These are phyloP conservation scores for Pichia norvegensis DNA, from an alignment of 1,139 yeast species.

Conservation along the genomic window DNA sequence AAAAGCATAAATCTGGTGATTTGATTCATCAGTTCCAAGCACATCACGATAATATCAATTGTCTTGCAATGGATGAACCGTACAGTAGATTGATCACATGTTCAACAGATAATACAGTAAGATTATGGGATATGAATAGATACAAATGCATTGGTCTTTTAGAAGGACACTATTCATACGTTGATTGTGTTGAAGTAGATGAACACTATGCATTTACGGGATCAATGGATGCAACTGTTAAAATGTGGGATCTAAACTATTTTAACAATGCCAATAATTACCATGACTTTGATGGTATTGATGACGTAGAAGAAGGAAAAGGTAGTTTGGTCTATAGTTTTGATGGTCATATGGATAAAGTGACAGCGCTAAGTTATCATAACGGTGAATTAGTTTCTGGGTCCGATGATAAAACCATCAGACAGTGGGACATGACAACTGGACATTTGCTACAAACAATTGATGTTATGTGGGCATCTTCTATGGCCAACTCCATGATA, in stretches of 20 bases:
- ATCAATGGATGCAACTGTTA: constrained; percentile 52
- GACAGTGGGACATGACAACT: constrained; percentile 72
- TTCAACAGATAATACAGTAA: constrained; percentile 68
- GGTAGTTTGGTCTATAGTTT: constrained; percentile 35
- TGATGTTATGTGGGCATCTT: constrained; percentile 52
- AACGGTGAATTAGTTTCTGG: constrained; percentile 47
- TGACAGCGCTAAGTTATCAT: constrained; percentile 52
- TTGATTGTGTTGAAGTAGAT: constrained; percentile 51
- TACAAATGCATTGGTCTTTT: constrained; percentile 42
- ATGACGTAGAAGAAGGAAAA: constrained; percentile 26
- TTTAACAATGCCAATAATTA: constrained; percentile 7
- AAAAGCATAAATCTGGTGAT: constrained; percentile 52
- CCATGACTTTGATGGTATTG: constrained; percentile 1
- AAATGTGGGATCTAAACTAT: constrained; percentile 46
- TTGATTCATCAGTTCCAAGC: constrained; percentile 44
- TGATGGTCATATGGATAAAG: constrained; percentile 56
- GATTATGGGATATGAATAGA: constrained; percentile 73
- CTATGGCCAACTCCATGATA: constrained; percentile 23
- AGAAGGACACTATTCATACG: constrained; percentile 50
- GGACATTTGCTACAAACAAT: constrained; percentile 55
- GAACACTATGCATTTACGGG: constrained; percentile 51
- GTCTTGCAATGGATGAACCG: constrained; percentile 60
- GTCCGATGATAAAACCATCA: constrained; percentile 72
- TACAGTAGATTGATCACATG: constrained; percentile 73
- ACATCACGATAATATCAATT: constrained; percentile 44